A percentile compares a stretch with the other conserved stretches of the same genome.
These are phyloP conservation scores for Rhizophagus sp. DNA, from an alignment of 192 early-diverging fungal species.

Conservation along the genomic window DNA sequence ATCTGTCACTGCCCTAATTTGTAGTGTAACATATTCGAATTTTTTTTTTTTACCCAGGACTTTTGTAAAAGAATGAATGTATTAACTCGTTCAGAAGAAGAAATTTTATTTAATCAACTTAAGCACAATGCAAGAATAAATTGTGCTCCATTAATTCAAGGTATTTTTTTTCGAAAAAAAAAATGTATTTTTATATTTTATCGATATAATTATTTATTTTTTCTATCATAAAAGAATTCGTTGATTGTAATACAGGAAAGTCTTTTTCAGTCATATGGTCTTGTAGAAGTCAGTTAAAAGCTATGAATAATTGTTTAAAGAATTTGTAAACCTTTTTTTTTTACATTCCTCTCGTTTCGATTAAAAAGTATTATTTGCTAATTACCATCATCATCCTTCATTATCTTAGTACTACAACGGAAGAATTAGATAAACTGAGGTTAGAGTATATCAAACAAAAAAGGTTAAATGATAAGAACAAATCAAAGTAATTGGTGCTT, in stretches of 20 bases:
- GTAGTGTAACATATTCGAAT: no score
- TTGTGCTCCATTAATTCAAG: not conserved
- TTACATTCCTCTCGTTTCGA: not conserved
- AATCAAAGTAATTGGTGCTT: not conserved
- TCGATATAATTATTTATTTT: not conserved
- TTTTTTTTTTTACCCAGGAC: no score
- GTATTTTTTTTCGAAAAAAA: not conserved
- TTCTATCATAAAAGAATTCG: not conserved
- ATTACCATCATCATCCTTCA: not conserved
- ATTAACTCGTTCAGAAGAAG: not conserved
- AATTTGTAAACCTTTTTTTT: not conserved
- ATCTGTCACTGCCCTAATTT: no score
- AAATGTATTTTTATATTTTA: not conserved
- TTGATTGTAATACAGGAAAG: slow-evolving; percentile 3
- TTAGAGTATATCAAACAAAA: slow-evolving; percentile 2
- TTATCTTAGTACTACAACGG: not conserved
- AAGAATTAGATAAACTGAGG: slow-evolving; percentile 12
- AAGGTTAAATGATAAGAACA: not conserved
- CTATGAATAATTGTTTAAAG: slow-evolving; percentile 3
- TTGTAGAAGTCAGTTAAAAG: not conserved
- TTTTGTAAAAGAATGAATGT: not conserved
- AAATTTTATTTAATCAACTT: not conserved
- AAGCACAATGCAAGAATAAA: not conserved
- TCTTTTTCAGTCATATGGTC: not conserved
- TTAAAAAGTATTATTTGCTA: not conserved